Conservation (phyloP, 23 red algal species). For the Gracilariopsis chorda region DNA sequence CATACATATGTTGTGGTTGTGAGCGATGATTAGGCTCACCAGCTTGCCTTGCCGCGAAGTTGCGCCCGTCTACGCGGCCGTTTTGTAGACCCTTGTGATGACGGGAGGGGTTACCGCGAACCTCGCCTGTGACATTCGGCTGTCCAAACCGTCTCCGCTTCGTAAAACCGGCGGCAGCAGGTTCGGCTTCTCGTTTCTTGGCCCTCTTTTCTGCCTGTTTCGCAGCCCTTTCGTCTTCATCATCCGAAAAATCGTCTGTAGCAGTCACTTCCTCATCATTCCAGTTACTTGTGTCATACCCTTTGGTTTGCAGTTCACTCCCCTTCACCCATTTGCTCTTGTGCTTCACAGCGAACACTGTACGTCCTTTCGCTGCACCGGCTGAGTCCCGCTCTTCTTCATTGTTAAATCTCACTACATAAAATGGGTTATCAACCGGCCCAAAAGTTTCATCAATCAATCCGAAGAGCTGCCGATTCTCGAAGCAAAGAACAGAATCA, state of each 20-base stretch:
- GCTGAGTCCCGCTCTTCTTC: neutral
- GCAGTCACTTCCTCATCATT: slow-evolving; percentile 38
- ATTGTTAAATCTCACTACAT: slow-evolving; percentile 29
- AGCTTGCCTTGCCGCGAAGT: too few relatives aligned
- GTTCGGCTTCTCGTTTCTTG: neutral
- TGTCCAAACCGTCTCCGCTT: too few relatives aligned
- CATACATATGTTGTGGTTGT: too few relatives aligned
- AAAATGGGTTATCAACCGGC: slow-evolving; percentile 31
- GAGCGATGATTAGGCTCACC: too few relatives aligned
- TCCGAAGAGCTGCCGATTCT: slow-evolving; percentile 9
- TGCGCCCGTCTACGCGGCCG: too few relatives aligned
- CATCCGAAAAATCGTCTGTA: slow-evolving; percentile 19
- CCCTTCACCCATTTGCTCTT: slow-evolving; percentile 27
- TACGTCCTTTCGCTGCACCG: neutral
- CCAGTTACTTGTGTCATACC: slow-evolving; percentile 43
- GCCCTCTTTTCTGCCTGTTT: slow-evolving; percentile 1
- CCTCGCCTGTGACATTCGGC: too few relatives aligned
- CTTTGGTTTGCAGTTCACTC: slow-evolving; percentile 22
- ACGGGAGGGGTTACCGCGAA: too few relatives aligned
- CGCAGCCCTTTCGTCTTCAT: slow-evolving; percentile 31
- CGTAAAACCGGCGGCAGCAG: neutral
- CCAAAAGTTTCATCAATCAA: slow-evolving; percentile 51
- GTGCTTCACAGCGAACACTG: neutral
- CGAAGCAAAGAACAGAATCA: slow-evolving; percentile 6
- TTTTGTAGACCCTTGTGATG: too few relatives aligned